Conservation (phyloP, 75 land plant genomes). For the Adiantum capillusveneris region DNA sequence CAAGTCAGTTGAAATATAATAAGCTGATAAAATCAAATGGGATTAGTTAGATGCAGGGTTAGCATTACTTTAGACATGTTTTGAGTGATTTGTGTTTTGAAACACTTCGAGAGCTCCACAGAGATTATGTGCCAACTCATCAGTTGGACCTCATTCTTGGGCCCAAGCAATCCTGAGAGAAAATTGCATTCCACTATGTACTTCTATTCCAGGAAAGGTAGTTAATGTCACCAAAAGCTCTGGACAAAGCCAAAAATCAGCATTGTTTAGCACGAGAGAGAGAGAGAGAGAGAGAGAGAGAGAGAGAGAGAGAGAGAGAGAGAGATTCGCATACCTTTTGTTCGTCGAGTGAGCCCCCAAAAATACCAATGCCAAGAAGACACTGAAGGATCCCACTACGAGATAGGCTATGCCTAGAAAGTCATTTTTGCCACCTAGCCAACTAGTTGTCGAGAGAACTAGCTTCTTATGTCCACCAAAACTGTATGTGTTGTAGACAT, state of each 20-base stretch:
- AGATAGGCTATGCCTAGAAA: slow-evolving; percentile 65
- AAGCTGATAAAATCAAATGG: too few relatives aligned
- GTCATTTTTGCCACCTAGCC: slow-evolving; percentile 63
- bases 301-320: not conserved
- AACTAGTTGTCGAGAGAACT: slow-evolving; percentile 74
- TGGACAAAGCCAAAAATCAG: not conserved
- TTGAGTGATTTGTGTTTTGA: too few relatives aligned
- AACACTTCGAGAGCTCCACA: too few relatives aligned
- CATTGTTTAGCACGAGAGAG: not conserved
- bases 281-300: too few relatives aligned
- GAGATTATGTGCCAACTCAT: too few relatives aligned
- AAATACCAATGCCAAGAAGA: slow-evolving; percentile 42
- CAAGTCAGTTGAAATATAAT: too few relatives aligned
- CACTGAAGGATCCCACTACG: slow-evolving; percentile 51
- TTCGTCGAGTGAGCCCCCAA: slow-evolving; percentile 8
- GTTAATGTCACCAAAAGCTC: slow-evolving; percentile 18
- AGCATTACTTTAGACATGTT: too few relatives aligned
- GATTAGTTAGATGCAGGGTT: too few relatives aligned
- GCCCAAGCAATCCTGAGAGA: too few relatives aligned
- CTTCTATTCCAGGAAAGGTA: slow-evolving; percentile 22
- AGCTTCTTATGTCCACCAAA: slow-evolving; percentile 70
- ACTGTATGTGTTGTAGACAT: slow-evolving; percentile 69
- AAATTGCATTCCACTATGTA: too few relatives aligned
- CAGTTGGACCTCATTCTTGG: too few relatives aligned
- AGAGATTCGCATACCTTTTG: slow-evolving; percentile 13